phyloP scores from a whole-genome alignment of 2,329 filamentous ascomycete genomes.

The Ceratocystis cacaofunesta region DNA sequence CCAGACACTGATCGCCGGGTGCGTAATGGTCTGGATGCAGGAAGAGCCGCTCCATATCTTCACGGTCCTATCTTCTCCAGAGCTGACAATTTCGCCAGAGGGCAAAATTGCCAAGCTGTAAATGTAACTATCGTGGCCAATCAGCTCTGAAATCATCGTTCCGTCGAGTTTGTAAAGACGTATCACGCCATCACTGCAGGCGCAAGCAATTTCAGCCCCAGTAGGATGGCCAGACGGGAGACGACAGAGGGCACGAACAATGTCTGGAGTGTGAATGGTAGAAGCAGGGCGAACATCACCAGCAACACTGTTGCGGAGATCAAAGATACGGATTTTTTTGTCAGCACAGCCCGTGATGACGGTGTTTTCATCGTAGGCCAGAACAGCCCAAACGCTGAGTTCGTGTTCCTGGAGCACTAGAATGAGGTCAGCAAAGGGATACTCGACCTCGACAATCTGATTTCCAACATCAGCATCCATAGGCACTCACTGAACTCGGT shows the following conservation, averaged over 20 bases:
- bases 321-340: slow-evolving; percentile 72
- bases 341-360: slow-evolving; percentile 90
- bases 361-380: slow-evolving; percentile 64
- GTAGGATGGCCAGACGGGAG: slow-evolving; percentile 62
- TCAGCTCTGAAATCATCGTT: slow-evolving; percentile 57
- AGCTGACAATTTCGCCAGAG: slow-evolving; percentile 75
- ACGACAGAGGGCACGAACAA: slow-evolving; percentile 76
- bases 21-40: slow-evolving; percentile 89
- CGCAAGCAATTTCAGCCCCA: slow-evolving; percentile 84
- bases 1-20: slow-evolving; percentile 96
- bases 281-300: slow-evolving; percentile 37
- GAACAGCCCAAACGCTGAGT: slow-evolving; percentile 72
- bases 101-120: slow-evolving; percentile 69
- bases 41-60: slow-evolving; percentile 71
- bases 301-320: slow-evolving; percentile 46
- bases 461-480: background rate
- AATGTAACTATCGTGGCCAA: slow-evolving; percentile 88
- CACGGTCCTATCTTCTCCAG: slow-evolving; percentile 87
- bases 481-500: slow-evolving; percentile 35
- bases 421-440: background rate
- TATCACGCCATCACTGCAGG: slow-evolving; percentile 82
- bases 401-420: slow-evolving; percentile 56
- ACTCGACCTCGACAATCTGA: background rate
- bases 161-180: slow-evolving; percentile 76
- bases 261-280: slow-evolving; percentile 54